Evolutionary conservation across 768 basidiomycete species (phyloP).

Genomic region (Macrolepiota dolichaula): DNA sequence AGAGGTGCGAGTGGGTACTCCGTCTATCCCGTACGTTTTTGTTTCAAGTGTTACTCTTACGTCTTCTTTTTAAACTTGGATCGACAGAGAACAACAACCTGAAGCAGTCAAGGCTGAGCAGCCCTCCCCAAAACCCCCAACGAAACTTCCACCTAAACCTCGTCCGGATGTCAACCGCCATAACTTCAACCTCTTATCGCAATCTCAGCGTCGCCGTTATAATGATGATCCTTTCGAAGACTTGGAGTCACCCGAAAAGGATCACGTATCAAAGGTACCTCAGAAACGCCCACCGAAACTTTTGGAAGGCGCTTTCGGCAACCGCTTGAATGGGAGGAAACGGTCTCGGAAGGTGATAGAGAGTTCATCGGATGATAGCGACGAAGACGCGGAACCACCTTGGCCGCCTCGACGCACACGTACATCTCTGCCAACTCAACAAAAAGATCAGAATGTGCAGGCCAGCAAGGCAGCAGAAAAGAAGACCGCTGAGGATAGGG

Average conservation of each 20-base stretch:
- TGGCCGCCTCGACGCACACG: slow-evolving; percentile 4
- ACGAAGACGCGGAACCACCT: not conserved
- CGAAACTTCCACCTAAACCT: not conserved
- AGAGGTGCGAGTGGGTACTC: not conserved
- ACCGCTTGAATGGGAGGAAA: not conserved
- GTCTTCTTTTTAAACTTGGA: not conserved
- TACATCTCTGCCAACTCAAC: not conserved
- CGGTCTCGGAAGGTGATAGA: not conserved
- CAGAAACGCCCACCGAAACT: not conserved
- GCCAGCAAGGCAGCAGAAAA: not conserved
- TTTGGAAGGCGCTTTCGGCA: slow-evolving; percentile 2
- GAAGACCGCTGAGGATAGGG: not conserved
- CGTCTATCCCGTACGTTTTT: not conserved
- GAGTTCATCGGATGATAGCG: slow-evolving; percentile 1
- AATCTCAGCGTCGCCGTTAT: not conserved
- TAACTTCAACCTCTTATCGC: not conserved
- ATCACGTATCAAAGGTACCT: not conserved
- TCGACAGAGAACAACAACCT: not conserved
- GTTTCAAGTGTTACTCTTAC: not conserved
- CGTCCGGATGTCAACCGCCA: not conserved
- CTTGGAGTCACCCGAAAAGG: not conserved
- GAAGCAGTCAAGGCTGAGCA: not conserved
- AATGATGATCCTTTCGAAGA: slow-evolving; percentile 7
- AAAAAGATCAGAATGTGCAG: not conserved
- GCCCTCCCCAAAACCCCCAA: not conserved